phyloP scores from a whole-genome alignment of 2,329 filamentous ascomycete genomes.

The Arachnomyces sp. region DNA sequence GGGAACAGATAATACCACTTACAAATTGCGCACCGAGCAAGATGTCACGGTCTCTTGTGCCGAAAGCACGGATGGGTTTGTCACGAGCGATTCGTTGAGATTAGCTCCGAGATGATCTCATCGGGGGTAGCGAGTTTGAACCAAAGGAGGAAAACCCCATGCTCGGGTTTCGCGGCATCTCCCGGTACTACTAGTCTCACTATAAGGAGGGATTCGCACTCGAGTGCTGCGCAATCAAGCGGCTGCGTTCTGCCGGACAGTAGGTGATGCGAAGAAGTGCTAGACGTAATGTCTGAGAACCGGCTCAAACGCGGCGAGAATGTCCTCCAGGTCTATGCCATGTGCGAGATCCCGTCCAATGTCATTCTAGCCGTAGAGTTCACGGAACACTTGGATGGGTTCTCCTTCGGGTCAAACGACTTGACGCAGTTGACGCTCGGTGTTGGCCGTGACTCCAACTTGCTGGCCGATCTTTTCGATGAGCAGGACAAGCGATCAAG shows the following conservation, averaged over 20 bases:
- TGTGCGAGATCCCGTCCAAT: constrained; percentile 37
- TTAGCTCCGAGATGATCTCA: constrained; percentile 26
- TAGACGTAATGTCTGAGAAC: constrained; percentile 30
- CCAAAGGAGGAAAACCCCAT: constrained; percentile 34
- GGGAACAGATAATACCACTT: constrained; percentile 29
- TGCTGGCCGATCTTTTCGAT: constrained; percentile 30
- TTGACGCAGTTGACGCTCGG: constrained; percentile 34
- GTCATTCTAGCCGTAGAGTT: constrained; percentile 32
- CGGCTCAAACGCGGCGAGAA: constrained; percentile 31
- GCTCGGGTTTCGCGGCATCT: constrained; percentile 36
- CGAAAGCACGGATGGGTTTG: constrained; percentile 29
- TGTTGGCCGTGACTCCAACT: constrained; percentile 31
- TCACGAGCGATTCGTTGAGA: constrained; percentile 29
- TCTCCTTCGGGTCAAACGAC: constrained; percentile 37
- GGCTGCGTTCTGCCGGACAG: constrained; percentile 33
- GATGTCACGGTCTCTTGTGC: constrained; percentile 34
- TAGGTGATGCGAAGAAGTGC: constrained; percentile 28
- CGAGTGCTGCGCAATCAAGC: constrained; percentile 32
- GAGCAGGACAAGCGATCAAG: constrained; percentile 34
- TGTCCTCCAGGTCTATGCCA: constrained; percentile 33
- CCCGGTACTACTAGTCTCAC: constrained; percentile 33
- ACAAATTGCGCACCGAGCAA: constrained; percentile 28
- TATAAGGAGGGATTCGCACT: constrained; percentile 34
- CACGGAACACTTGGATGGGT: constrained; percentile 32
- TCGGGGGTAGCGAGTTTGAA: constrained; percentile 34